These are phyloP conservation scores for Lachnellula hyalina DNA, from an alignment of 2,329 filamentous ascomycete species.

Conservation along the genomic window DNA sequence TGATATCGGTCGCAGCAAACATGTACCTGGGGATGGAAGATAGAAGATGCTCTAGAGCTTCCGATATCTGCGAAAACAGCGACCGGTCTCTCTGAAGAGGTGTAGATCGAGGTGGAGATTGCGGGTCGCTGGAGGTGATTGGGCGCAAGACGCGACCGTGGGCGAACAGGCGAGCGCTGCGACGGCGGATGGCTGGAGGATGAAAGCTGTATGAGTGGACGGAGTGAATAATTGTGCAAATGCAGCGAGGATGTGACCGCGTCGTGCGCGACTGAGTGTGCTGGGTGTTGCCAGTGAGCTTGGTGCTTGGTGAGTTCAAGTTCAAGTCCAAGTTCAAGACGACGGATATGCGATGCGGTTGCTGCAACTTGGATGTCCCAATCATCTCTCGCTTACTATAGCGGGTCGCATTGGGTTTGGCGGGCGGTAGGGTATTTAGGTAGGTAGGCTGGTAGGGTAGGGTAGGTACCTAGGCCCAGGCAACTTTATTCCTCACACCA, in stretches of 20 bases:
- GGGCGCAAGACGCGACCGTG: slow-evolving; percentile 24
- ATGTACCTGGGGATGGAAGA: background rate
- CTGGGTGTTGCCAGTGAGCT: slow-evolving; percentile 14
- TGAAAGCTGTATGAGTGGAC: slow-evolving; percentile 4
- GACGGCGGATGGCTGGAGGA: background rate
- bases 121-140: slow-evolving; percentile 5
- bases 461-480: no score
- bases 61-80: slow-evolving; percentile 4
- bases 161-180: slow-evolving; percentile 15
- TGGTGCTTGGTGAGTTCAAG: background rate
- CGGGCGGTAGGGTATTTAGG: no score
- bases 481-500: background rate
- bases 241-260: slow-evolving; percentile 4
- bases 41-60: background rate
- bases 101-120: slow-evolving; percentile 1
- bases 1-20: background rate
- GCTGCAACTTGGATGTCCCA: background rate
- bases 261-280: slow-evolving; percentile 18
- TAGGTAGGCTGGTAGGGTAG: no score
- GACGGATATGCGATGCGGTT: background rate
- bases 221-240: background rate
- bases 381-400: no score
- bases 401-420: no score
- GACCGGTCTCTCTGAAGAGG: background rate
- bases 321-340: background rate